These are phyloP conservation scores for Pistacia atlantica DNA, from an alignment of 345 rosid genomes.

Conservation along the genomic window DNA sequence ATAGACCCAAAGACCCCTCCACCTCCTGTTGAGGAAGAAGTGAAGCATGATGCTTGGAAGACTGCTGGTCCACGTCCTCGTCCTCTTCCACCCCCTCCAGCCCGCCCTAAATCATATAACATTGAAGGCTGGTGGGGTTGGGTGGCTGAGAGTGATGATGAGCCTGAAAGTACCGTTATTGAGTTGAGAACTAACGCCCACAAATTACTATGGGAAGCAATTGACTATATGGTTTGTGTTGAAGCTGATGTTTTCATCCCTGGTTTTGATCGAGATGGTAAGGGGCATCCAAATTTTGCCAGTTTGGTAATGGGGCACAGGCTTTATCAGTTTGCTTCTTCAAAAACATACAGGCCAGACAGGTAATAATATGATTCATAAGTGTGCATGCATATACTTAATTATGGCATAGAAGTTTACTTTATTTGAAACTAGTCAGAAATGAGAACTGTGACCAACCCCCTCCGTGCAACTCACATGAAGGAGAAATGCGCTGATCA, in stretches of 20 bases:
- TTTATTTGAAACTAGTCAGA: neutral
- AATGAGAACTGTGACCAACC: neutral
- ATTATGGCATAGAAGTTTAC: slow-evolving; percentile 4
- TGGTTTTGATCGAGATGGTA: slow-evolving; percentile 88
- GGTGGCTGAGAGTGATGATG: slow-evolving; percentile 99
- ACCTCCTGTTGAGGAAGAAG: slow-evolving; percentile 56
- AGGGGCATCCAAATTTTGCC: slow-evolving; percentile 92
- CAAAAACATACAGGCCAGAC: slow-evolving; percentile 83
- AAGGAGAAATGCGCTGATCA: neutral
- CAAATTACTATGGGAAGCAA: slow-evolving; percentile 93
- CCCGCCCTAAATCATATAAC: slow-evolving; percentile 85
- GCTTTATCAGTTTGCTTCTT: slow-evolving; percentile 84
- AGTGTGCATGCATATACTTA: neutral
- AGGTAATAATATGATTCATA: slow-evolving; percentile 47
- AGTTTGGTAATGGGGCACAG: slow-evolving; percentile 95
- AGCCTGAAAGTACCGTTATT: slow-evolving; percentile 93
- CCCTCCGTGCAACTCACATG: neutral
- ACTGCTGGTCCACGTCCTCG: slow-evolving; percentile 82
- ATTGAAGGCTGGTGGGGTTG: slow-evolving; percentile 99
- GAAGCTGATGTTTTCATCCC: slow-evolving; percentile 96
- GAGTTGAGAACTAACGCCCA: slow-evolving; percentile 98
- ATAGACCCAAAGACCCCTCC: slow-evolving; percentile 47
- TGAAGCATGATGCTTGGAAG: slow-evolving; percentile 62
- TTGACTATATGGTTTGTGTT: slow-evolving; percentile 77
- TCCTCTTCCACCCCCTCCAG: slow-evolving; percentile 96